Base-by-base conservation (phyloP, 371 early-diverging fungal species). In the Mucor racemosus region DNA sequence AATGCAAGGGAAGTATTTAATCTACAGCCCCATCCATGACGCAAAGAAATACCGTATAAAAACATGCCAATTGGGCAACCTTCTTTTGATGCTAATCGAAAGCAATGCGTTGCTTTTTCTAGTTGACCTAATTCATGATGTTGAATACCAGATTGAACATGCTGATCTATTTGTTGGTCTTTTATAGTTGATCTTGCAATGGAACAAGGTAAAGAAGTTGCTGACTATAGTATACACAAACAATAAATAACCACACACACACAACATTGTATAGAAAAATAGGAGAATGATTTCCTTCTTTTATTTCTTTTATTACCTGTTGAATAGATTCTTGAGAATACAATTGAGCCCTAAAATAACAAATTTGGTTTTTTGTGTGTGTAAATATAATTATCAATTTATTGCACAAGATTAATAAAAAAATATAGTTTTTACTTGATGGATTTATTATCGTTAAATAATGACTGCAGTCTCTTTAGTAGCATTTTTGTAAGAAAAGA, bases 1-100 rank as follows among this genome's bases (percentile, higher is more conserved):
- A 92, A 87, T 0, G 91, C 90, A 46, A 86, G 68, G 13, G 76
- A 66, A 34, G 84, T 86, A 71, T 90, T 90, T 7, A 77, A 65
- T 62, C 85, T 79, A 76, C 90, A 89, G 4, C 92, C 92, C 90
- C 92, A 93, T 21, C 94, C 93, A 72, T 94, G 94, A 4, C 94
- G 85, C 40, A 93, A 73, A 31, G 90, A 88, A 50, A 94, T 82
- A 34, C 91, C 94, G 73, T 89, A 93, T 26, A 94, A 80, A 66
- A 94, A 87, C 88, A 94, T 85, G 10, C 92, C 94, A 7, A 91
- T 72, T 6, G 90, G 89, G 60, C 83, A 83, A 17, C 84, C 84
- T 60, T 77, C 66, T 59, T 89, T 81, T 9, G 94, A 91, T 4
- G 92, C 87, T 36, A 84, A 73, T 58, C 88, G 84, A 65, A 93